phyloP scores from a whole-genome alignment of 2,329 filamentous ascomycete species.

The Plectosphaerella sp. region DNA sequence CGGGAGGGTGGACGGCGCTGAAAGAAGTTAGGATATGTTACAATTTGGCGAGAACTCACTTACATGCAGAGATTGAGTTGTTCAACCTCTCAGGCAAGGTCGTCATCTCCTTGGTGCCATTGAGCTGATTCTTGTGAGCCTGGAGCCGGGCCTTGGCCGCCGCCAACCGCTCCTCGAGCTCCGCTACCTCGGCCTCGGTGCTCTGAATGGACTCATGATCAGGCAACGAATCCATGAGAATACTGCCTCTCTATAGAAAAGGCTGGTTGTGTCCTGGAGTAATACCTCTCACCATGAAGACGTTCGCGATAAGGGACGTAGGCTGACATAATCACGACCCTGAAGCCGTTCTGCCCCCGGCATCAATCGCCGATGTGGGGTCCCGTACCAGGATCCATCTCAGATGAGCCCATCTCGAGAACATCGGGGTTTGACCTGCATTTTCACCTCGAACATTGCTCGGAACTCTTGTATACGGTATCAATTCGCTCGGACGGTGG shows the following conservation, averaged over 20 bases:
- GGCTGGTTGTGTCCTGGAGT: too few relatives aligned
- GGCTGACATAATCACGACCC: neutral
- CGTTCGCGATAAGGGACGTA: neutral
- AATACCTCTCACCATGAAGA: too few relatives aligned
- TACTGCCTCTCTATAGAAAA: neutral
- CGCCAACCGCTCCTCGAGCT: conserved; percentile 50
- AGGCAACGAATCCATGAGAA: conserved; percentile 19
- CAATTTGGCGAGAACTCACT: conserved; percentile 4
- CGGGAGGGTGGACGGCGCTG: conserved; percentile 7
- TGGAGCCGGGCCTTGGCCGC: conserved; percentile 40
- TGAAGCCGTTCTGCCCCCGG: too few relatives aligned
- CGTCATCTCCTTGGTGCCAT: neutral
- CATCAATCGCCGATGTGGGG: neutral
- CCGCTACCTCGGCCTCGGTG: conserved; percentile 50
- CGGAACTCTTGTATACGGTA: neutral
- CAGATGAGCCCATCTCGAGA: conserved; percentile 1
- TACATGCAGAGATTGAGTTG: conserved; percentile 9
- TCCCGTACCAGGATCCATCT: neutral
- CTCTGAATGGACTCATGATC: conserved; percentile 15
- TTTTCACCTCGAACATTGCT: neutral
- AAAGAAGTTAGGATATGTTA: conserved; percentile 2
- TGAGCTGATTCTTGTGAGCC: conserved; percentile 13
- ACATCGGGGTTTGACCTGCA: neutral
- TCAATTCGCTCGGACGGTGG: neutral
- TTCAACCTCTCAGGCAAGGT: neutral